A percentile compares a stretch with the other conserved stretches of the same genome.
Conservation (phyloP, 2,329 filamentous ascomycete genomes). For the Cadophora sp. region DNA sequence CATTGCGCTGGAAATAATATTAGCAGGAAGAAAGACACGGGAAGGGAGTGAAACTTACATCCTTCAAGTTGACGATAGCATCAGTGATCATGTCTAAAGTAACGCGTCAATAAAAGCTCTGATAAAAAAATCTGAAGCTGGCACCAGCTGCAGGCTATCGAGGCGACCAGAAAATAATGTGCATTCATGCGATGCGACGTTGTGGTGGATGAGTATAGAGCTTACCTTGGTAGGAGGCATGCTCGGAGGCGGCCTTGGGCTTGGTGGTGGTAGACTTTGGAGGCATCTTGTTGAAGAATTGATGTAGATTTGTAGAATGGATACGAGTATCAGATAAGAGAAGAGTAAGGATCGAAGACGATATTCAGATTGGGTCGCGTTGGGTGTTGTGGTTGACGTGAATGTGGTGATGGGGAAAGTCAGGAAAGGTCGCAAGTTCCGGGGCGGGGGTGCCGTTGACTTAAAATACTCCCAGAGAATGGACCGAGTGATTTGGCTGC, state of each 20-base stretch:
- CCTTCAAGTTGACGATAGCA: slow-evolving; percentile 44
- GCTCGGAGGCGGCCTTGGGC: slow-evolving; percentile 61
- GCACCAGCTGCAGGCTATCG: slow-evolving; percentile 56
- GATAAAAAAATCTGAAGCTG: slow-evolving; percentile 38
- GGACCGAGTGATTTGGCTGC: not conserved
- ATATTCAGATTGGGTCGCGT: slow-evolving; percentile 18
- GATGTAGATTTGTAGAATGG: slow-evolving; percentile 28
- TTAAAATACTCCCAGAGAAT: not conserved
- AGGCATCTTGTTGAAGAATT: slow-evolving; percentile 60
- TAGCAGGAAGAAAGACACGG: slow-evolving; percentile 19
- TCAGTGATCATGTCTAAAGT: slow-evolving; percentile 44
- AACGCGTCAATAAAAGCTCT: slow-evolving; percentile 34
- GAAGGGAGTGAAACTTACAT: slow-evolving; percentile 37
- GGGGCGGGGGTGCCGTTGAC: slow-evolving; percentile 19
- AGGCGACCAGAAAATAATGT: slow-evolving; percentile 55
- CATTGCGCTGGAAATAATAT: slow-evolving; percentile 40
- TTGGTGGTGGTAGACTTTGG: slow-evolving; percentile 69
- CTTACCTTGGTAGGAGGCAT: slow-evolving; percentile 72
- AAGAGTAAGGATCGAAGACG: slow-evolving; percentile 10
- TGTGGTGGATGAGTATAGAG: slow-evolving; percentile 47
- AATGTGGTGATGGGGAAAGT: slow-evolving; percentile 18
- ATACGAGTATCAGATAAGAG: slow-evolving; percentile 23
- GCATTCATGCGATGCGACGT: slow-evolving; percentile 52
- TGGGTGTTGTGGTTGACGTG: slow-evolving; percentile 10
- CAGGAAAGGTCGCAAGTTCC: slow-evolving; percentile 27